Evolutionary conservation across 441 rosid species (phyloP), one percentile per base, ranked within the genome.

Genomic region (Brassica hybrid): DNA sequence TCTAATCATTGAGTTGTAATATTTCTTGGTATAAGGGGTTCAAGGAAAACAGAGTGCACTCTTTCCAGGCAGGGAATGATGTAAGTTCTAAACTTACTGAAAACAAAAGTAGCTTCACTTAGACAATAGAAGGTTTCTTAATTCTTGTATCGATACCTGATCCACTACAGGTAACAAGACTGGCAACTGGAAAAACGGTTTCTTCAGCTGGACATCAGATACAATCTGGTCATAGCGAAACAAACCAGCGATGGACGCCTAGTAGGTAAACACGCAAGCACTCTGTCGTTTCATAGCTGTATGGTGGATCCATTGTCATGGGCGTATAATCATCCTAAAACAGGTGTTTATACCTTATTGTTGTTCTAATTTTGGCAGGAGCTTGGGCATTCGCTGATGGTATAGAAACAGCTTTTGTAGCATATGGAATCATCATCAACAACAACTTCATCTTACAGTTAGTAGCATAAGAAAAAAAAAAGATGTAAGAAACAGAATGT

Each of bases 41-140:
- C 82, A 95, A 95, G 88, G 99, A 95, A 88, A 95, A 93, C 71
- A 89, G 88, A 90, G 62, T 69, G 78, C 84, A 84, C 79, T n/a
- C 84, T 76, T 76, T 90, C 80, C 91, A 79, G 82, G 85, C 82
- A 85, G 88, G 85, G 73, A 78, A 86, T 79, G 88, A 88, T 93
- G 94, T 91, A 82, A 82, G 79, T 75, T 48, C 71, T 13, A 52
- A n/a, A 54, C 57, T 71, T 71, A 14, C 1, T 50, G 72, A 85
- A 79, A 78, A 88, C 45, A 38, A 43, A 76, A 73, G 10, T 2
- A 84, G 68, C 70, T 17, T 27, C 70, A 18, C 64, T 17, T 65
- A 43, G 14, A 17, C 6, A 7, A 21, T 21, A 21, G 8, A 79
- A 21, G 80, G 72, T 66, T 81, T 79, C 77, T 82, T 77, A 64